phyloP scores from a whole-genome alignment of 2,329 filamentous ascomycete species.

The Thelonectria discophora region DNA sequence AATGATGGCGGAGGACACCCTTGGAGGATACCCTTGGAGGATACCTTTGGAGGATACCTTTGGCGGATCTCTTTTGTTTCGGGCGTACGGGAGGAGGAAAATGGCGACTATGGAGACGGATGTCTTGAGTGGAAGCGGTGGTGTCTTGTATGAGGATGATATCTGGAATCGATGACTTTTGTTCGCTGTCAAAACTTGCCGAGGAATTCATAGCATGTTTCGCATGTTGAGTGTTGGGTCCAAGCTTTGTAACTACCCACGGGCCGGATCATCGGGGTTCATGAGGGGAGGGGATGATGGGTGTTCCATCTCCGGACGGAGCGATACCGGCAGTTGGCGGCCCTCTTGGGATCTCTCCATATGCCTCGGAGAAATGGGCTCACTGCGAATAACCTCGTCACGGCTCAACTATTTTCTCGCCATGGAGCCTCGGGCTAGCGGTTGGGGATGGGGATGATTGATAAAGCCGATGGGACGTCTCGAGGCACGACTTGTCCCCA shows the following conservation, averaged over 20 bases:
- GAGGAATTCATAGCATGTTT: background rate
- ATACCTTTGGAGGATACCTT: slow-evolving; percentile 18
- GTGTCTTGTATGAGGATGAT: background rate
- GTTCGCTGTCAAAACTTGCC: too few relatives aligned
- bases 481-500: too few relatives aligned
- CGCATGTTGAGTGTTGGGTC: slow-evolving; percentile 8
- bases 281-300: too few relatives aligned
- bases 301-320: too few relatives aligned
- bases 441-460: slow-evolving; percentile 31
- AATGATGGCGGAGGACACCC: background rate
- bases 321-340: too few relatives aligned
- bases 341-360: too few relatives aligned
- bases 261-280: slow-evolving; percentile 18
- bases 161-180: background rate
- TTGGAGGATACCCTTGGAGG: too few relatives aligned
- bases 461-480: slow-evolving; percentile 35
- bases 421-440: slow-evolving; percentile 41
- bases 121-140: too few relatives aligned
- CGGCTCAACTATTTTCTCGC: background rate
- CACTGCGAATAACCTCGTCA: background rate
- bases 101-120: slow-evolving; percentile 1
- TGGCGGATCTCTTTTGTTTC: slow-evolving; percentile 1
- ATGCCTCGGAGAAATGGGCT: background rate
- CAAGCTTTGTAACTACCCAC: slow-evolving; percentile 3
- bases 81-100: background rate